Percentiles rank a stretch among this genome's conserved stretches.
Conservation (phyloP, 352 stramenopile species). For the Aphanomyces stellatus region DNA sequence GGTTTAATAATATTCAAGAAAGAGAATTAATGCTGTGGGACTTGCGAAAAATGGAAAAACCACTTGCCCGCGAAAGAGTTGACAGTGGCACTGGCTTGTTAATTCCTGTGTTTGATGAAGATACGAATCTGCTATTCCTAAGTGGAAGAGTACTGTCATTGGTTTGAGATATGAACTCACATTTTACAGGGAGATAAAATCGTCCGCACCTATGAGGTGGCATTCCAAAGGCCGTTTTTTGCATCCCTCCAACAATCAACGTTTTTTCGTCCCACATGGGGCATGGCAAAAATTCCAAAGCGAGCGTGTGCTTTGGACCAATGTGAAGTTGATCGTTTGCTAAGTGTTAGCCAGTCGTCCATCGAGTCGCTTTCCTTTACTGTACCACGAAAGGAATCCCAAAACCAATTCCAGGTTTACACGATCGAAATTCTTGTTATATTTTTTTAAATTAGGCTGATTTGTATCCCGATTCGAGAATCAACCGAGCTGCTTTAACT, state of each 20-base stretch:
- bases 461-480: slow-evolving; percentile 57
- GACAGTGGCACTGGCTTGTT: slow-evolving; percentile 53
- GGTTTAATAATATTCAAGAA: slow-evolving; percentile 57
- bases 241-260: slow-evolving; percentile 44
- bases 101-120: slow-evolving; percentile 57
- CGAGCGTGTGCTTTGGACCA: slow-evolving; percentile 32
- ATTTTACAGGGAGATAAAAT: slow-evolving; percentile 36
- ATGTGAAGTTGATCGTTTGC: slow-evolving; percentile 57
- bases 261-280: slow-evolving; percentile 49
- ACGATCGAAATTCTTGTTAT: not conserved
- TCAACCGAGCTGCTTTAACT: slow-evolving; percentile 31
- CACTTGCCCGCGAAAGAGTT: slow-evolving; percentile 52
- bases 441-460: slow-evolving; percentile 26
- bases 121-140: slow-evolving; percentile 61
- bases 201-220: slow-evolving; percentile 49
- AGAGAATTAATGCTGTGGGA: slow-evolving; percentile 77
- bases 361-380: slow-evolving; percentile 52
- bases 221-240: slow-evolving; percentile 30
- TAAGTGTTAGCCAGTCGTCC: slow-evolving; percentile 39
- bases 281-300: slow-evolving; percentile 44
- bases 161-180: not conserved
- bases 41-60: slow-evolving; percentile 34
- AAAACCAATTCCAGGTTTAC: slow-evolving; percentile 43
- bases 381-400: slow-evolving; percentile 52
- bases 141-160: slow-evolving; percentile 35